These are phyloP conservation scores for Nannochloropsis salina DNA, from an alignment of 108 stramenopile species.

Conservation along the genomic window DNA sequence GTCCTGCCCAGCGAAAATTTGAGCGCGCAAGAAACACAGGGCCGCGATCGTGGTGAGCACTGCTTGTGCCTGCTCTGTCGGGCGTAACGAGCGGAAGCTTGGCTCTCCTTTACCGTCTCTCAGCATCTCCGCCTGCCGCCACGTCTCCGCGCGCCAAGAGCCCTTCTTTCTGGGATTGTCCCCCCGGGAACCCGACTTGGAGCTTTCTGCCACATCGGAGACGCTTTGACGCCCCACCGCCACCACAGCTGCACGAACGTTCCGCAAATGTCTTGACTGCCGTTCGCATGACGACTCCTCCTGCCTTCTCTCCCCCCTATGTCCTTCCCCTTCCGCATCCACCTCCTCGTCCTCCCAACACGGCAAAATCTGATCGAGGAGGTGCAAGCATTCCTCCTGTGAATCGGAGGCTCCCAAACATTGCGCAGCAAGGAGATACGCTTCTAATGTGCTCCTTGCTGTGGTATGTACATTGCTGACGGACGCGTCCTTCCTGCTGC, in stretches of 20 bases:
- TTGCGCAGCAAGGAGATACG: neutral
- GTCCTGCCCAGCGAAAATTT: constrained; percentile 29
- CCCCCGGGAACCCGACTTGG: too few relatives aligned
- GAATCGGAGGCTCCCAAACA: neutral
- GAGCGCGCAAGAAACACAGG: neutral
- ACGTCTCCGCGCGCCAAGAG: too few relatives aligned
- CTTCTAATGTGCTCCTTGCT: neutral
- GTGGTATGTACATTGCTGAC: neutral
- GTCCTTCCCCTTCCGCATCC: neutral
- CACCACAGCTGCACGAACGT: too few relatives aligned
- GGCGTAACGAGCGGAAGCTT: too few relatives aligned
- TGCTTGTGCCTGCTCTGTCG: neutral
- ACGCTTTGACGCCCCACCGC: too few relatives aligned
- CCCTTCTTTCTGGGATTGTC: too few relatives aligned
- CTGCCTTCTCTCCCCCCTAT: neutral
- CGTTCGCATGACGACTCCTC: neutral
- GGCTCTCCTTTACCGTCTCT: too few relatives aligned
- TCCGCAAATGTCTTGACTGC: too few relatives aligned
- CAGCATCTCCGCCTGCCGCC: too few relatives aligned
- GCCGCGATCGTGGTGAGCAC: neutral
- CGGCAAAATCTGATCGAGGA: neutral
- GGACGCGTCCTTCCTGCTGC: neutral
- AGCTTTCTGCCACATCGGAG: too few relatives aligned
- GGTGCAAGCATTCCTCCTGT: neutral
- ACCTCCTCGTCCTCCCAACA: neutral